Evolutionary conservation across 192 early-diverging fungal species (phyloP).

Genomic region (Coemansia sp.): DNA sequence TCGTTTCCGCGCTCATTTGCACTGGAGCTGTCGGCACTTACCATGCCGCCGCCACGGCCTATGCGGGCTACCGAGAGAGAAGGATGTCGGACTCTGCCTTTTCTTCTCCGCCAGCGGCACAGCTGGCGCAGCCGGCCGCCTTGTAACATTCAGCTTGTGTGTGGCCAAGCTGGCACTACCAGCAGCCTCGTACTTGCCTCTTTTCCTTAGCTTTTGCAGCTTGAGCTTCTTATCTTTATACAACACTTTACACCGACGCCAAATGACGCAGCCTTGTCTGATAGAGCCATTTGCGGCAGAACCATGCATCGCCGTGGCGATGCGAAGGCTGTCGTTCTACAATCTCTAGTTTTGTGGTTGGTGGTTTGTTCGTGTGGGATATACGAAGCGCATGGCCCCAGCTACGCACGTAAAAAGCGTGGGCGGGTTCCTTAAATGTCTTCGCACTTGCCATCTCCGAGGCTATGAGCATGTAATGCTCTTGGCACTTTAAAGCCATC

Average conservation of each 20-base stretch:
- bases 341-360: neutral
- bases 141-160: slow-evolving; percentile 5
- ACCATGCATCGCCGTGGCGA: too few relatives aligned
- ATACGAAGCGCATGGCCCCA: slow-evolving; percentile 40
- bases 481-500: slow-evolving; percentile 39
- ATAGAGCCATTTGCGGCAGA: too few relatives aligned
- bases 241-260: too few relatives aligned
- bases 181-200: neutral
- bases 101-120: slow-evolving; percentile 33
- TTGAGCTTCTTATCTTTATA: too few relatives aligned
- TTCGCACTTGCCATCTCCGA: slow-evolving; percentile 39
- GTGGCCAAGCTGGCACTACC: neutral
- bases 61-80: slow-evolving; percentile 23
- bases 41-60: slow-evolving; percentile 29
- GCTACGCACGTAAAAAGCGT: slow-evolving; percentile 6
- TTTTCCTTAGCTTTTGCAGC: too few relatives aligned
- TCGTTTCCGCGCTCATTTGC: slow-evolving; percentile 56
- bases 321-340: too few relatives aligned
- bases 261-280: too few relatives aligned
- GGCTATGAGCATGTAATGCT: slow-evolving; percentile 18
- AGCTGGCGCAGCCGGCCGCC: slow-evolving; percentile 13
- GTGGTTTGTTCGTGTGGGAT: slow-evolving; percentile 5
- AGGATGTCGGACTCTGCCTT: slow-evolving; percentile 8
- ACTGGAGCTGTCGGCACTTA: slow-evolving; percentile 56
- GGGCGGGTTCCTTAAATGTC: slow-evolving; percentile 36